Percentiles rank a stretch among this genome's conserved stretches.
These are phyloP conservation scores for Pyrrhoderma lamaoense DNA, from an alignment of 1,284 basidiomycete genomes.

Conservation along the genomic window DNA sequence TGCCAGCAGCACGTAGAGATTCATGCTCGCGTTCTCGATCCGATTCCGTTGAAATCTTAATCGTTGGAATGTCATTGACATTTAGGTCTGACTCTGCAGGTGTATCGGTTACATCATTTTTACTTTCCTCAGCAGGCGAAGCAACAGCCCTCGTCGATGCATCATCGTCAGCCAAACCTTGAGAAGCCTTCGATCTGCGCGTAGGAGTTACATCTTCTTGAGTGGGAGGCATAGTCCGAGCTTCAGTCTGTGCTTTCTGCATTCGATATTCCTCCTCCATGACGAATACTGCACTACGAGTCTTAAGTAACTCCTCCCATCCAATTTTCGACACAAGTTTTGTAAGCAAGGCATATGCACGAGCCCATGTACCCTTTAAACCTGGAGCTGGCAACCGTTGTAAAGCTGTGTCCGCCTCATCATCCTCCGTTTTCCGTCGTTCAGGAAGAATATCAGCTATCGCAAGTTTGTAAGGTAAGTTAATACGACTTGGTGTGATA, in stretches of 20 bases:
- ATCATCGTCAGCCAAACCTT: slow-evolving; percentile 52
- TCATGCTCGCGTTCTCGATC: slow-evolving; percentile 45
- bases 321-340: slow-evolving; percentile 89
- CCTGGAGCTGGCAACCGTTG: slow-evolving; percentile 91
- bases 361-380: slow-evolving; percentile 91
- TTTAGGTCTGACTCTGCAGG: slow-evolving; percentile 24
- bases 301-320: slow-evolving; percentile 97
- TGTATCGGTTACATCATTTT: slow-evolving; percentile 22
- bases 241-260: slow-evolving; percentile 68
- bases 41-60: slow-evolving; percentile 83
- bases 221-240: slow-evolving; percentile 25
- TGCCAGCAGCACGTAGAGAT: slow-evolving; percentile 22
- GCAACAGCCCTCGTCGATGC: slow-evolving; percentile 63
- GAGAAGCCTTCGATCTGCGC: slow-evolving; percentile 34
- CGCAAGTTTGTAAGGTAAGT: slow-evolving; percentile 80
- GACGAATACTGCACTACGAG: slow-evolving; percentile 91
- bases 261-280: slow-evolving; percentile 99
- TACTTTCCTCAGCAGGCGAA: slow-evolving; percentile 29
- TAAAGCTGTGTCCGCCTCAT: slow-evolving; percentile 89
- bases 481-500: slow-evolving; percentile 75
- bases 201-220: background rate
- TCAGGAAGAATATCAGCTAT: slow-evolving; percentile 80
- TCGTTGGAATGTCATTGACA: slow-evolving; percentile 63
- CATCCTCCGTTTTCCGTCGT: slow-evolving; percentile 69
- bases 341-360: slow-evolving; percentile 88